Evolutionary conservation across 306 rosid species (phyloP).

Genomic region (Oemleria cerasiformis): DNA sequence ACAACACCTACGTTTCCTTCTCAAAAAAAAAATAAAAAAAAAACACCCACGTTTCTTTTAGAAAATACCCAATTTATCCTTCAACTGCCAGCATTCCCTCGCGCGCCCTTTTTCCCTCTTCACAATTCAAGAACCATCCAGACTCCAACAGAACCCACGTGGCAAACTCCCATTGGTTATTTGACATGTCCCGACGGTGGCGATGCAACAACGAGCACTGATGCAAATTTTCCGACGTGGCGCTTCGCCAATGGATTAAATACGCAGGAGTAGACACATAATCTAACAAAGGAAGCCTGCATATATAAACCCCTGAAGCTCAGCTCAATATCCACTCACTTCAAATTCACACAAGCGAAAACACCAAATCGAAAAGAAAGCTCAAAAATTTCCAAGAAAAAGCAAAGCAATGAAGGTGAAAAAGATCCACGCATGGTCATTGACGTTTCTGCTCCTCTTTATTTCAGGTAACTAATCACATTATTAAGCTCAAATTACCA

Average conservation of each 20-base stretch:
- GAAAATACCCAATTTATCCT: not conserved
- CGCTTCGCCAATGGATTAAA: constrained; percentile 9
- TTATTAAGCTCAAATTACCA: not conserved
- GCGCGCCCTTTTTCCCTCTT: not conserved
- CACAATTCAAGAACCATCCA: constrained; percentile 26
- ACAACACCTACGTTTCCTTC: not conserved
- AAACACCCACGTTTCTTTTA: not conserved
- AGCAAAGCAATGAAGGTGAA: constrained; percentile 3
- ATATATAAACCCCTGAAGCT: not conserved
- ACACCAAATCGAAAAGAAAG: too few species aligned
- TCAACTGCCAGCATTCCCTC: not conserved
- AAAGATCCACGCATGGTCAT: constrained; percentile 25
- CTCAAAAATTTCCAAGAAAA: not conserved
- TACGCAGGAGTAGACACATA: not conserved
- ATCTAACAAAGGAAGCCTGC: not conserved
- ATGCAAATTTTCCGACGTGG: constrained; percentile 10
- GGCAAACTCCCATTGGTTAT: not conserved
- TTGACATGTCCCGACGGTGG: not conserved
- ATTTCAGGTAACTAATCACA: constrained; percentile 23
- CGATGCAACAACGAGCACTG: not conserved
- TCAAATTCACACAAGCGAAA: not conserved
- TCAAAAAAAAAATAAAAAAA: too few species aligned
- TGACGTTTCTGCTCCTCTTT: constrained; percentile 34
- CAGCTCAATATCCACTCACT: not conserved
- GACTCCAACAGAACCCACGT: constrained; percentile 6